Evolutionary conservation across 805 yeast genomes (phyloP).

Genomic region (Ogataea dorogensis): DNA sequence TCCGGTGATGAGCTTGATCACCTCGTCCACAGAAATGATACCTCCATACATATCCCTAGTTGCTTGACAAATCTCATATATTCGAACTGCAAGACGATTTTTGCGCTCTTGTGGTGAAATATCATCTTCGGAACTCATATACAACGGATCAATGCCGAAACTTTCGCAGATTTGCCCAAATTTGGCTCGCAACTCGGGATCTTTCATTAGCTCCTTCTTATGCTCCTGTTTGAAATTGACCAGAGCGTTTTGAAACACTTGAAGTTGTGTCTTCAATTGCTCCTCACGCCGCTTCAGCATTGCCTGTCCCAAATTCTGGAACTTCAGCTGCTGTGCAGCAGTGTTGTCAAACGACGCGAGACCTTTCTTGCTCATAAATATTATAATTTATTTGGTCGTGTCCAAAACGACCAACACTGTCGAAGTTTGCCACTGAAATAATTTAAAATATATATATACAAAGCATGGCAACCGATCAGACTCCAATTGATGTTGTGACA

Average conservation of each 20-base stretch:
- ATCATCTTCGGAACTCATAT: slow-evolving; percentile 33
- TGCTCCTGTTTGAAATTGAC: slow-evolving; percentile 74
- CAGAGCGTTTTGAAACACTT: slow-evolving; percentile 74
- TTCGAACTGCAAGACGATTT: slow-evolving; percentile 66
- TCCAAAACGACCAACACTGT: slow-evolving; percentile 3
- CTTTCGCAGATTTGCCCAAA: slow-evolving; percentile 74
- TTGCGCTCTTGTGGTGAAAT: slow-evolving; percentile 49
- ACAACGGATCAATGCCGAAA: slow-evolving; percentile 82
- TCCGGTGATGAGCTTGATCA: slow-evolving; percentile 35
- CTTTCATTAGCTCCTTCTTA: slow-evolving; percentile 60
- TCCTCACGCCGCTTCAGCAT: slow-evolving; percentile 53
- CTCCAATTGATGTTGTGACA: slow-evolving; percentile 12
- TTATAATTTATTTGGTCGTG: slow-evolving; percentile 7
- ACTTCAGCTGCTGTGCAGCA: slow-evolving; percentile 35
- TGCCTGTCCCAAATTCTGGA: slow-evolving; percentile 48
- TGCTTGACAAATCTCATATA: slow-evolving; percentile 72
- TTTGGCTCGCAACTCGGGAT: slow-evolving; percentile 64
- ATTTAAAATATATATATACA: slow-evolving; percentile 2
- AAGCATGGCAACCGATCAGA: slow-evolving; percentile 3
- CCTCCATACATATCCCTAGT: slow-evolving; percentile 83
- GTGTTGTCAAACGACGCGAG: slow-evolving; percentile 31
- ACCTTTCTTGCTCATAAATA: slow-evolving; percentile 26
- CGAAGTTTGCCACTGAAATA: slow-evolving; percentile 18
- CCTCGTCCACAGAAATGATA: slow-evolving; percentile 58
- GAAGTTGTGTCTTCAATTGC: slow-evolving; percentile 66